A percentile compares a stretch with the other conserved stretches of the same genome.
Conservation (phyloP, 441 rosid genomes). For the Gossypium trilobum region DNA sequence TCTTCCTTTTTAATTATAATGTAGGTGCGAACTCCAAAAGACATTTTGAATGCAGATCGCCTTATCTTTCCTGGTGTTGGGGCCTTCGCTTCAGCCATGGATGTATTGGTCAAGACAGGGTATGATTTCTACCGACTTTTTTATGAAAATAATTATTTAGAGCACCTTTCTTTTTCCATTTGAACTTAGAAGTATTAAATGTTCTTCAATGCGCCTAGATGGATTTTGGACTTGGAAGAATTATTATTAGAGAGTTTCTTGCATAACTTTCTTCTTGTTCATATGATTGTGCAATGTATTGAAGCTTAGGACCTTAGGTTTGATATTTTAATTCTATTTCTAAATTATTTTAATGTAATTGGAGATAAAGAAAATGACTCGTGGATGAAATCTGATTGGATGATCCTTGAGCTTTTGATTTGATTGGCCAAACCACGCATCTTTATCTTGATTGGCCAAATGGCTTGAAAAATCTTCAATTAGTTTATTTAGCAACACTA, state of each 20-base stretch:
- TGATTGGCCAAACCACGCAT: background rate
- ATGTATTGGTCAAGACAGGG: conserved; percentile 74
- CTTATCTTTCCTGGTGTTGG: conserved; percentile 92
- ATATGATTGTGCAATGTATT: too few relatives aligned
- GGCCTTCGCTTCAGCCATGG: conserved; percentile 90
- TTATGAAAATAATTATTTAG: too few relatives aligned
- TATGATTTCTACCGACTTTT: conserved; percentile 7
- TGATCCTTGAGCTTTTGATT: background rate
- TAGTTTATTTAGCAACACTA: background rate
- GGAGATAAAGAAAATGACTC: background rate
- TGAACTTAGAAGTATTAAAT: too few relatives aligned
- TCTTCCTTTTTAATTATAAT: conserved; percentile 8
- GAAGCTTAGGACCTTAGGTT: too few relatives aligned
- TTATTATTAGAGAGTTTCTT: too few relatives aligned
- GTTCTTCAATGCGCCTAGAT: too few relatives aligned
- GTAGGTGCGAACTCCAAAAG: conserved; percentile 72
- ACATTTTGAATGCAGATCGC: conserved; percentile 63
- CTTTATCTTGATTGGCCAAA: background rate
- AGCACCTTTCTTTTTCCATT: too few relatives aligned
- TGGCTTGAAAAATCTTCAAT: background rate
- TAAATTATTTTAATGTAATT: background rate
- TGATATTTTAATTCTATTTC: background rate
- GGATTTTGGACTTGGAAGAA: too few relatives aligned
- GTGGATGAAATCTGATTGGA: background rate
- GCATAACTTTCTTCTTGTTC: too few relatives aligned